These are phyloP conservation scores for Metschnikowia corniflorae DNA, from an alignment of 805 yeast genomes.

Conservation along the genomic window DNA sequence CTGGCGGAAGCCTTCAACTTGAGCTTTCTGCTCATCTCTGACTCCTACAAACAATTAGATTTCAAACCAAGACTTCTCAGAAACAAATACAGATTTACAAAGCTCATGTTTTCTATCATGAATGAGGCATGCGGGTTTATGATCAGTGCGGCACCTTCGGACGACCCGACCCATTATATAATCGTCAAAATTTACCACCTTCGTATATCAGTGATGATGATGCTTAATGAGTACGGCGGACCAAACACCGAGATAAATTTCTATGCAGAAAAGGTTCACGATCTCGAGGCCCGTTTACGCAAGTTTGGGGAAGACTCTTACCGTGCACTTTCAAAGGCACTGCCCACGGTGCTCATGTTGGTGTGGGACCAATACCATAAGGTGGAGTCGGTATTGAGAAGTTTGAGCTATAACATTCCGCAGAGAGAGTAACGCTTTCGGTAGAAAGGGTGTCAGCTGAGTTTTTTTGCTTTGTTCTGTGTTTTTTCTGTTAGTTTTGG, in stretches of 20 bases:
- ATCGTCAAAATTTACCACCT: neutral
- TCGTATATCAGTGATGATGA: neutral
- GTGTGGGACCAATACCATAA: conserved; percentile 1
- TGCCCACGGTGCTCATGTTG: neutral
- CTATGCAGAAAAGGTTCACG: neutral
- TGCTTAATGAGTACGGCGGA: neutral
- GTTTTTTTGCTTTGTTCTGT: too few species aligned
- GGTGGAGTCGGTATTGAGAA: neutral
- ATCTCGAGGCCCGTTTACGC: neutral
- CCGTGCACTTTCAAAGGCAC: neutral
- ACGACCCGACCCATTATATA: neutral
- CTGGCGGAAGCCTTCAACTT: neutral
- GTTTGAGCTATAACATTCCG: too few species aligned
- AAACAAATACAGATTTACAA: neutral
- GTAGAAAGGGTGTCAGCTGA: too few species aligned
- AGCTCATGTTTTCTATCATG: neutral
- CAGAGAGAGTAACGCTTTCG: too few species aligned
- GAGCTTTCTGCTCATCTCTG: neutral
- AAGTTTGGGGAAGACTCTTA: neutral
- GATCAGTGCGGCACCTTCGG: neutral
- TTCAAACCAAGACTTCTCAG: neutral
- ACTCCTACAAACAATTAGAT: neutral
- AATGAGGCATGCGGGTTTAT: neutral
- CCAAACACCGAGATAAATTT: neutral
- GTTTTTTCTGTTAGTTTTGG: too few species aligned